Evolutionary conservation across 306 rosid species (phyloP), one percentile per base, ranked within the genome.

Genomic region (Purshia tridentata): DNA sequence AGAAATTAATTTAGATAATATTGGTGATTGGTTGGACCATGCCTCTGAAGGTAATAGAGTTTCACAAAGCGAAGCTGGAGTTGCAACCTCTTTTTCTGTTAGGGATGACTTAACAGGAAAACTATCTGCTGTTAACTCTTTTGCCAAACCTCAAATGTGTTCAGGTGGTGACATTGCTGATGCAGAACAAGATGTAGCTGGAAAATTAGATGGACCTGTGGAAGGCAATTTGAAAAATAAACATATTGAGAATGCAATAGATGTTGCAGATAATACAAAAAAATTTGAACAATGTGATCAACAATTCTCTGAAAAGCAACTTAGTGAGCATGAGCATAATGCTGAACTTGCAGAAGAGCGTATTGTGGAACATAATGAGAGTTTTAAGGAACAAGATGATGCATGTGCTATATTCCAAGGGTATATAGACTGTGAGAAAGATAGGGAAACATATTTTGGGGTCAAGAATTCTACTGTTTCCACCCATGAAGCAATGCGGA

Each of bases 371-470:
- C 68, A 15, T 35, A 7, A 52, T 62, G 44, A 19, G 44, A 35
- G 58, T 16, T 29, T 37, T 8, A 67, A n/a, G 51, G 75, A 65
- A 65, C 40, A 68, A 52, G 35, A 44, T 41, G 49, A 10, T 37
- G 65, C 15, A 35, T 52, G 52, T 53, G 56, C 52, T 46, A 61
- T 67, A 11, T 50, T 67, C 46, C 75, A 67, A n/a, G 83, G 62
- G 76, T 51, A 53, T 62, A 55, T 19, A 14, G 62, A 74, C 52
- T 19, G 45, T 3, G 55, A 60, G 76, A 35, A 29, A n/a, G 45
- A 19, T 59, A 39, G 29, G 20, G 37, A 69, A 41, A 70, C 60
- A 41, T 10, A 19, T 23, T 40, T 58, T 6, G 41, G 19, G 51
- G 41, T 46, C 60, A 39, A 19, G 59, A 48, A 8, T 47, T 46